phyloP scores from a whole-genome alignment of 768 basidiomycete genomes.

The Mycena amicta region DNA sequence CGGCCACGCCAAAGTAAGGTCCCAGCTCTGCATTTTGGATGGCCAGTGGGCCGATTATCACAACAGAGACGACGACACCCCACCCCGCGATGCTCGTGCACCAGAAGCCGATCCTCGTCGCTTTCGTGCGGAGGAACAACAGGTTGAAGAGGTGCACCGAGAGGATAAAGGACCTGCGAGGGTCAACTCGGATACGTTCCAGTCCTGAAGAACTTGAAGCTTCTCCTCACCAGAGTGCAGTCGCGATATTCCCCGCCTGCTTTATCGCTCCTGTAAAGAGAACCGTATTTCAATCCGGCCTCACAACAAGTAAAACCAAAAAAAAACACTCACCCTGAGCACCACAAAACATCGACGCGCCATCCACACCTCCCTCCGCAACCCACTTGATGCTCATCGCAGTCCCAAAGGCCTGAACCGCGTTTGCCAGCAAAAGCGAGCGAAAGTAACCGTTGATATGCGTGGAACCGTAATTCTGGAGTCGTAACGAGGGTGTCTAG shows the following conservation, averaged over 20 bases:
- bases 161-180: slow-evolving; percentile 37
- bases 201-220: background rate
- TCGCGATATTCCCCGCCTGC: slow-evolving; percentile 46
- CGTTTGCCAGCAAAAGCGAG: slow-evolving; percentile 31
- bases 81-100: slow-evolving; percentile 37
- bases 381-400: slow-evolving; percentile 33
- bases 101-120: slow-evolving; percentile 27
- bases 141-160: slow-evolving; percentile 32
- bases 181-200: background rate
- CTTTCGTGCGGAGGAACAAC: slow-evolving; percentile 40
- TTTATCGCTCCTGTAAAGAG: too few species aligned
- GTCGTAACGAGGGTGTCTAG: slow-evolving; percentile 18
- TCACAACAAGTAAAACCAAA: too few species aligned
- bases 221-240: slow-evolving; percentile 34
- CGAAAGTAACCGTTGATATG: slow-evolving; percentile 31
- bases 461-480: slow-evolving; percentile 24
- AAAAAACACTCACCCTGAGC: too few species aligned
- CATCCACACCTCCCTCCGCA: slow-evolving; percentile 20
- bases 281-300: too few species aligned
- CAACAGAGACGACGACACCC: slow-evolving; percentile 34
- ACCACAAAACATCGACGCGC: slow-evolving; percentile 23
- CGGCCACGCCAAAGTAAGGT: slow-evolving; percentile 48
- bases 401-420: slow-evolving; percentile 30
- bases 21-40: slow-evolving; percentile 37
- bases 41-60: slow-evolving; percentile 39